A percentile compares a stretch with the other conserved stretches of the same genome.
Conservation (phyloP, 441 rosid genomes). For the Mallotus repandus region DNA sequence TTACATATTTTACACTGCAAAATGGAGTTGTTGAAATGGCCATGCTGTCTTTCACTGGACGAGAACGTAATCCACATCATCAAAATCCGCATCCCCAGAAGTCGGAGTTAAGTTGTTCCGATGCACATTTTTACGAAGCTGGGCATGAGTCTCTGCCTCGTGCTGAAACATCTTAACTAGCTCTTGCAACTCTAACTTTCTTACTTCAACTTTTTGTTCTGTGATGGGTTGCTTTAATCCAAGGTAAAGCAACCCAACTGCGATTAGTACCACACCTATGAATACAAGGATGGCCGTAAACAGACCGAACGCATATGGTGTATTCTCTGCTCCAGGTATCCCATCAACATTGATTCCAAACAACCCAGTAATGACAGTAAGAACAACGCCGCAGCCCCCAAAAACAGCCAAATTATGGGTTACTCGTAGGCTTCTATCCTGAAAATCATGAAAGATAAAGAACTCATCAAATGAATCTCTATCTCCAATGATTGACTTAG, state of each 20-base stretch:
- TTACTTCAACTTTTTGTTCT: slow-evolving; percentile 62
- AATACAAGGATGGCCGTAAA: slow-evolving; percentile 55
- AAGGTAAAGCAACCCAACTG: slow-evolving; percentile 65
- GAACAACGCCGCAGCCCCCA: slow-evolving; percentile 93
- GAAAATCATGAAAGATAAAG: slow-evolving; percentile 15
- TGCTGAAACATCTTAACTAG: slow-evolving; percentile 89
- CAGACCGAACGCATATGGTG: slow-evolving; percentile 89
- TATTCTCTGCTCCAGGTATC: slow-evolving; percentile 69
- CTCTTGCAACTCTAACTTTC: slow-evolving; percentile 77
- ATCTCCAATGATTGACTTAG: neutral
- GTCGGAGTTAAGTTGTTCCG: slow-evolving; percentile 81
- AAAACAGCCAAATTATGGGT: slow-evolving; percentile 91
- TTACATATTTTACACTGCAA: neutral
- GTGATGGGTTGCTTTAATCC: slow-evolving; percentile 69
- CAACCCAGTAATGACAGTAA: slow-evolving; percentile 70
- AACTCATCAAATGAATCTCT: neutral
- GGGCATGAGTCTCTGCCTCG: slow-evolving; percentile 96
- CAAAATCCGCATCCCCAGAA: slow-evolving; percentile 51
- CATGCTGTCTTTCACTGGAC: slow-evolving; percentile 39
- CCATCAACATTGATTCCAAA: slow-evolving; percentile 99
- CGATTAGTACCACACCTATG: slow-evolving; percentile 59
- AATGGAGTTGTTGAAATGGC: neutral
- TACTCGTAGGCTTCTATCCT: slow-evolving; percentile 87
- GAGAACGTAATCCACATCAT: slow-evolving; percentile 54
- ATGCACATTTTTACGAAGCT: slow-evolving; percentile 43